Evolutionary conservation across 345 rosid species (phyloP), one percentile per base, ranked within the genome.

Genomic region (Heritiera littoralis): DNA sequence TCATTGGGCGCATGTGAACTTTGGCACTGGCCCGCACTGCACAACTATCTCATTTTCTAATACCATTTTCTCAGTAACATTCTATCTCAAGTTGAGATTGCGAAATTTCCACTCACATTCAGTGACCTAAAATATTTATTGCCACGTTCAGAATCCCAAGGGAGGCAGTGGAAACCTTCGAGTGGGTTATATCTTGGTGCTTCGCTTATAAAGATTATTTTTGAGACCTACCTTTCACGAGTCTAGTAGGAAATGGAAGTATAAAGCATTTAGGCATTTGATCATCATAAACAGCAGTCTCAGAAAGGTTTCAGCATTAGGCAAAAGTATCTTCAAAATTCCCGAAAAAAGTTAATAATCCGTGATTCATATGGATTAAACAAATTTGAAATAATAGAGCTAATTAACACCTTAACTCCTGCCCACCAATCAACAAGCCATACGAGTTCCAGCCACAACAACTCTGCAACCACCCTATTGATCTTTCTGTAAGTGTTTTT

Each of bases 371-470:
- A 64, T 7, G n/a, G 75, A 45, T 52, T 67, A 75, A 59, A 54
- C 15, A 78, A 66, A 35, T 35, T 35, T 30, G 9, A 3, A 51
- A 77, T 41, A 78, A 7, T 43, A 65, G 77, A 59, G 63, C 52
- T 64, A 40, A 45, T 49, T 68, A 46, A 35, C 81, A 93, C 98
- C 98, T 95, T 90, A 10, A 95, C 89, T 70, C 89, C 90, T 5
- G 97, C 99, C 95, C 98, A 96, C 99, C 99, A 96, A 85, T 96
- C 99, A 68, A 90, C 84, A 0, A 96, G 83, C 99, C 98, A 92
- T n/a, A 94, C 87, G 69, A 94, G 94, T 84, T 94, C 92, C 82
- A 96, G 68, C 99, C 98, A 94, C 84, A 96, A 84, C 82, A 93
- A 80, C 80, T 96, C 99, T 12, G 97, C 95, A 66, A 90, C 81